These are phyloP conservation scores for Diutina sp. DNA, from an alignment of 1,139 yeast genomes.

Conservation along the genomic window DNA sequence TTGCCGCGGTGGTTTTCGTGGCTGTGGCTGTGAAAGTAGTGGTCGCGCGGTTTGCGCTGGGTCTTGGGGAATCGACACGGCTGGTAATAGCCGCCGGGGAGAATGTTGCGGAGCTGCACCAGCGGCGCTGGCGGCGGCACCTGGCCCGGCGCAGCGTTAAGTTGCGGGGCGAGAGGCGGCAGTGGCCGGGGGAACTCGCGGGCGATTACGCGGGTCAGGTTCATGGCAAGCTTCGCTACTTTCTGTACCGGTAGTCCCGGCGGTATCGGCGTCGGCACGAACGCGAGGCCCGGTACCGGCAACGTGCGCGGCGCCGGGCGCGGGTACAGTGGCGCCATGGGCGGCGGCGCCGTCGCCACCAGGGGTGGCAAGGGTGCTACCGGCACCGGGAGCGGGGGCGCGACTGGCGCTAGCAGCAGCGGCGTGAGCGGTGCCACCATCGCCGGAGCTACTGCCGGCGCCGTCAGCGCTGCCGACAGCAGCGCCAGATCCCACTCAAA, in stretches of 20 bases:
- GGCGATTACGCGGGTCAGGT: background rate
- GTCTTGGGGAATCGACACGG: background rate
- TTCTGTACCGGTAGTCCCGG: background rate
- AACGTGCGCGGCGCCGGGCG: background rate
- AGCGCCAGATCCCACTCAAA: background rate
- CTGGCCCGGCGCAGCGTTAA: background rate
- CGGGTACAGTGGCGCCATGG: background rate
- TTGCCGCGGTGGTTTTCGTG: background rate
- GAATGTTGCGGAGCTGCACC: background rate
- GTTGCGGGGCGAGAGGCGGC: background rate
- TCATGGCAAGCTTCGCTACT: background rate
- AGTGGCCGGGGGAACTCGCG: background rate
- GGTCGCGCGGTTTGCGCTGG: background rate
- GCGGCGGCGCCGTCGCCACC: background rate
- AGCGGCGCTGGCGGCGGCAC: background rate
- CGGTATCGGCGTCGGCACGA: background rate
- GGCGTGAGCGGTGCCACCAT: background rate
- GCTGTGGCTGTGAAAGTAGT: too few species aligned
- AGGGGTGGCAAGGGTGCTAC: background rate
- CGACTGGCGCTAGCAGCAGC: background rate
- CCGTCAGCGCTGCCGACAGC: background rate
- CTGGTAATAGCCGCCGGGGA: slow-evolving; percentile 1
- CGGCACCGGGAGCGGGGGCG: background rate
- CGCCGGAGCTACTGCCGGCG: background rate
- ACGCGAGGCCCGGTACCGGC: background rate